These are phyloP conservation scores for Mallotus repandus DNA, from an alignment of 441 rosid genomes.

Conservation along the genomic window DNA sequence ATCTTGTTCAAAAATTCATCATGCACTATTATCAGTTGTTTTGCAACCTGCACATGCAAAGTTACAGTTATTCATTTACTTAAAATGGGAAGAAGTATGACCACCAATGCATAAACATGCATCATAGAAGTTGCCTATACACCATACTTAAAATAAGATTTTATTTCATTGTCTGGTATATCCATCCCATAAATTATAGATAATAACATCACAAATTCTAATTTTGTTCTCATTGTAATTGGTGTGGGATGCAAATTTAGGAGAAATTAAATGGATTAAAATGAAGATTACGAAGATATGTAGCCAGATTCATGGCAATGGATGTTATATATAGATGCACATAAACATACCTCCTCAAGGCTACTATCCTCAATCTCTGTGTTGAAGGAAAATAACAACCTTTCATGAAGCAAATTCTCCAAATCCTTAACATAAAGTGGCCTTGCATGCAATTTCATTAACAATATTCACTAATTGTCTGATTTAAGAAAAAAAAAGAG, in stretches of 20 bases:
- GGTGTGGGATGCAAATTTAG: background rate
- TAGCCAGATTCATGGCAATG: no score
- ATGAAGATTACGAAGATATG: no score
- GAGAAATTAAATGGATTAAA: no score
- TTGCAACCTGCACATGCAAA: slow-evolving; percentile 59
- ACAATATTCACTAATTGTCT: background rate
- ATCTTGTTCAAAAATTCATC: slow-evolving; percentile 50
- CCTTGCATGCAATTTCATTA: slow-evolving; percentile 27
- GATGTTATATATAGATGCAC: background rate
- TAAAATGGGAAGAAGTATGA: slow-evolving; percentile 4
- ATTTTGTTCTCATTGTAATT: background rate
- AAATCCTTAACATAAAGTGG: slow-evolving; percentile 53
- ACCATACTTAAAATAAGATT: background rate
- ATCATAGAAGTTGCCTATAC: background rate
- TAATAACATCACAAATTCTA: background rate
- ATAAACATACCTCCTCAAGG: slow-evolving; percentile 54
- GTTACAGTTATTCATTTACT: background rate
- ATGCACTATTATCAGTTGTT: slow-evolving; percentile 62
- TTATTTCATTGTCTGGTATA: background rate
- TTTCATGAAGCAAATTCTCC: slow-evolving; percentile 69
- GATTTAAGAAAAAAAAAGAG: background rate
- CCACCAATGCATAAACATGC: background rate
- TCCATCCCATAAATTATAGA: no score
- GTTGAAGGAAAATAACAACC: slow-evolving; percentile 65
- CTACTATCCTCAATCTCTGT: slow-evolving; percentile 88